Evolutionary conservation across 2,329 filamentous ascomycete species (phyloP).

Genomic region (Penicillium concentricum): DNA sequence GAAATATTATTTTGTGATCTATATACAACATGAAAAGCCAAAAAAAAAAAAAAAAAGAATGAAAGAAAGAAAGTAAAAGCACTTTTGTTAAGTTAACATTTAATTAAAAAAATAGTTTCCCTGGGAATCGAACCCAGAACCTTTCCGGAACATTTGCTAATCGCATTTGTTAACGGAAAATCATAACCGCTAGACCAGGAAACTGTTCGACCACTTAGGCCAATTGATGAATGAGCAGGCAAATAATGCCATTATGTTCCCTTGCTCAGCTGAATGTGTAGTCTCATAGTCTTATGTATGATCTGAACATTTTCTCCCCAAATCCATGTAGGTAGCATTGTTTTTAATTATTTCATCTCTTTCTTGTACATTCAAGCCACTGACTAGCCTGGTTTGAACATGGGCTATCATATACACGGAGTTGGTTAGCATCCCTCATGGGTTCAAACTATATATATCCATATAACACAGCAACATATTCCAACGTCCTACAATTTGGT

Average conservation of each 20-base stretch:
- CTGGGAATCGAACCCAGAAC: slow-evolving; percentile 9
- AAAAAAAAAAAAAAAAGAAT: too few species aligned
- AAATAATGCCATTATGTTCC: not conserved
- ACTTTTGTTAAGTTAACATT: too few species aligned
- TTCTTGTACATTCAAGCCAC: not conserved
- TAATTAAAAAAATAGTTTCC: slow-evolving; percentile 2
- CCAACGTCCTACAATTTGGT: not conserved
- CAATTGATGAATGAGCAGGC: not conserved
- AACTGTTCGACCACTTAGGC: not conserved
- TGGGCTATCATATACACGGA: too few species aligned
- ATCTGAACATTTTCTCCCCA: not conserved
- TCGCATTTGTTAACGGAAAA: slow-evolving; percentile 6
- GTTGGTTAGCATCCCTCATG: not conserved
- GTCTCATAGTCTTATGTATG: too few species aligned
- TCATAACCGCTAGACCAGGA: slow-evolving; percentile 9
- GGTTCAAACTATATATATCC: not conserved
- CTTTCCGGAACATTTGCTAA: slow-evolving; percentile 2
- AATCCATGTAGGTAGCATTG: too few species aligned
- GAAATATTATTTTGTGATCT: too few species aligned
- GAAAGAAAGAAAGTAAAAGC: too few species aligned
- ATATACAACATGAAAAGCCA: too few species aligned
- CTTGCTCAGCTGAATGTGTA: not conserved
- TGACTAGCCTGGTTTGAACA: not conserved
- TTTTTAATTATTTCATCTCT: too few species aligned
- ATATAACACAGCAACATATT: not conserved